A percentile compares a stretch with the other conserved stretches of the same genome.
Conservation (phyloP, 148 eudicot species). For the Vaccinium myrtillus region DNA sequence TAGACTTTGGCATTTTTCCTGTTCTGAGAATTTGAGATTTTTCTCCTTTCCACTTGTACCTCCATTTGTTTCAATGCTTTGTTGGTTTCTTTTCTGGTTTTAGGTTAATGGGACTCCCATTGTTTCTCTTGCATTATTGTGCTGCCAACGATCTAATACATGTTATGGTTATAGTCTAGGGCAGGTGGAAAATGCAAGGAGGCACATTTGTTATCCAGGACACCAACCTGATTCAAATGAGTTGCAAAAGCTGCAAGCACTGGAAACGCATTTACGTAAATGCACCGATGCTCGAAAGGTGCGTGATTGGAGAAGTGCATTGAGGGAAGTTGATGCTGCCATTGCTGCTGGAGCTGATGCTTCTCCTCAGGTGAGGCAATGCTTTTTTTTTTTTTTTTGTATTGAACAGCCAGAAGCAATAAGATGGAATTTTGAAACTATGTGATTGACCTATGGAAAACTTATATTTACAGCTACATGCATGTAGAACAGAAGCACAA, state of each 20-base stretch:
- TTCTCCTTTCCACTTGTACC: background rate
- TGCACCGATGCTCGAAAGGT: conserved; percentile 61
- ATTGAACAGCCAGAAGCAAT: background rate
- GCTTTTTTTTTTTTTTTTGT: background rate
- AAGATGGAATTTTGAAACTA: background rate
- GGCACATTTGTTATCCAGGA: conserved; percentile 63
- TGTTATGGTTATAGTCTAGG: conserved; percentile 62
- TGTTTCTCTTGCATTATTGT: conserved; percentile 14
- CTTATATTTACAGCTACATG: conserved; percentile 51
- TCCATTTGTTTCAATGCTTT: background rate
- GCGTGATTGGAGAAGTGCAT: conserved; percentile 68
- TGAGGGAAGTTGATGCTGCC: conserved; percentile 71
- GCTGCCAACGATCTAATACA: conserved; percentile 30
- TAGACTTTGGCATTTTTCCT: background rate
- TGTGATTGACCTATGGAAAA: conserved; percentile 14
- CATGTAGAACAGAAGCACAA: conserved; percentile 80
- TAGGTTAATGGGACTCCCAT: conserved; percentile 13
- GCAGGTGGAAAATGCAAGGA: conserved; percentile 74
- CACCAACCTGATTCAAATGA: conserved; percentile 50
- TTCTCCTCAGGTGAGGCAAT: conserved; percentile 62
- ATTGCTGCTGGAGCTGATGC: conserved; percentile 77
- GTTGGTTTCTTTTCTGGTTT: background rate
- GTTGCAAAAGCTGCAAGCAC: conserved; percentile 52
- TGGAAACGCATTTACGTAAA: conserved; percentile 56
- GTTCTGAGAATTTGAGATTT: background rate